Percentiles rank a stretch among this genome's conserved stretches.
Conservation (phyloP, 2,329 filamentous ascomycete species). For the Microdochium bolleyi region DNA sequence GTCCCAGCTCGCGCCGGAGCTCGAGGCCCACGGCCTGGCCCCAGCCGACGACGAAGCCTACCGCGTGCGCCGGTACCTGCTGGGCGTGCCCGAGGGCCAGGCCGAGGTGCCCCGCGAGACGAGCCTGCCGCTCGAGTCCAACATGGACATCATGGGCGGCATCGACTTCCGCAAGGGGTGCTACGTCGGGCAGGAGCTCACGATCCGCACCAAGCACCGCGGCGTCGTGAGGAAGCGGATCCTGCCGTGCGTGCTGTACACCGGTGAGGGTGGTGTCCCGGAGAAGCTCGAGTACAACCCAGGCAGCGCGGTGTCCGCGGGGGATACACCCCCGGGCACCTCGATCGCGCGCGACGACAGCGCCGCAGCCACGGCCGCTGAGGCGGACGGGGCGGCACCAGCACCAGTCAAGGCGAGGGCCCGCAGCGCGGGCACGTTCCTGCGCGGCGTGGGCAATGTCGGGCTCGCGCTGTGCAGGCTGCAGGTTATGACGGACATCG, state of each 20-base stretch:
- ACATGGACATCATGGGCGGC: slow-evolving; percentile 77
- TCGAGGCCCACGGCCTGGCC: slow-evolving; percentile 28
- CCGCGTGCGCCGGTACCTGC: slow-evolving; percentile 66
- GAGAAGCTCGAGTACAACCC: slow-evolving; percentile 38
- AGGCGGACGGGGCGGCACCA: no score
- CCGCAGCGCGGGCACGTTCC: slow-evolving; percentile 73
- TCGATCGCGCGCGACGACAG: slow-evolving; percentile 41
- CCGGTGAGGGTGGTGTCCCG: slow-evolving; percentile 28
- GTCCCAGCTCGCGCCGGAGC: slow-evolving; percentile 16
- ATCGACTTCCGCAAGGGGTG: slow-evolving; percentile 95
- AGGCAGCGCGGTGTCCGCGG: slow-evolving; percentile 14
- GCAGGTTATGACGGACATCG: slow-evolving; percentile 82
- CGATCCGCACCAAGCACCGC: slow-evolving; percentile 88
- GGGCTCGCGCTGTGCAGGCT: slow-evolving; percentile 81
- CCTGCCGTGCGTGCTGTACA: slow-evolving; percentile 70
- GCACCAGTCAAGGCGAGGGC: no score
- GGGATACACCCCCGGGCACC: slow-evolving; percentile 32
- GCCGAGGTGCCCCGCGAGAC: slow-evolving; percentile 63
- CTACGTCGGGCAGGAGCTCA: slow-evolving; percentile 94
- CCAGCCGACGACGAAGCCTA: slow-evolving; percentile 54
- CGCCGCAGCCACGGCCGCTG: background rate
- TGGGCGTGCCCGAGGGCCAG: slow-evolving; percentile 80
- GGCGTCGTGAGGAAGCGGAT: slow-evolving; percentile 90
- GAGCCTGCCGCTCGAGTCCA: slow-evolving; percentile 79
- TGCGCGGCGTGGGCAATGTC: slow-evolving; percentile 73